A percentile compares a stretch with the other conserved stretches of the same genome.
These are phyloP conservation scores for Periconia sp. DNA, from an alignment of 2,329 filamentous ascomycete species.

Conservation along the genomic window DNA sequence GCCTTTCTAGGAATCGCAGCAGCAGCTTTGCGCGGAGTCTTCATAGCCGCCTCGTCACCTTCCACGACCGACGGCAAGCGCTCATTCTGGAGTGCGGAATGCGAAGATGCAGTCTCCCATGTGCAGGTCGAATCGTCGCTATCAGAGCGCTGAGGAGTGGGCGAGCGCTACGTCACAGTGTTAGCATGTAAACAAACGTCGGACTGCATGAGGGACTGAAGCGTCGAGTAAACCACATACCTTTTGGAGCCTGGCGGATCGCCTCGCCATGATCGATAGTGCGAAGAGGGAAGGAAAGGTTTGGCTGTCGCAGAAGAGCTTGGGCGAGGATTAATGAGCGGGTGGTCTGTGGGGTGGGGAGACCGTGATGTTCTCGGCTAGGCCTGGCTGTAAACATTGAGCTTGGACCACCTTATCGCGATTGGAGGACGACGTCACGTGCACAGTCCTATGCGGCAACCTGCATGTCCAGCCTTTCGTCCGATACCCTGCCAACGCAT, in stretches of 20 bases:
- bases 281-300: slow-evolving; percentile 11
- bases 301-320: slow-evolving; percentile 7
- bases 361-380: no score
- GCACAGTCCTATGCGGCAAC: no score
- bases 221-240: slow-evolving; percentile 28
- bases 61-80: slow-evolving; percentile 25
- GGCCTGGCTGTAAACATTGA: no score
- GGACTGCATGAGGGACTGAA: slow-evolving; percentile 5
- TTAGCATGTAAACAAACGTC: slow-evolving; percentile 39
- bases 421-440: no score
- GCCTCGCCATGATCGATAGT: slow-evolving; percentile 39
- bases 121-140: slow-evolving; percentile 29
- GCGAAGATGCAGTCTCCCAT: slow-evolving; percentile 35
- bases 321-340: slow-evolving; percentile 21
- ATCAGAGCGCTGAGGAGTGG: slow-evolving; percentile 24
- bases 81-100: slow-evolving; percentile 22
- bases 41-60: slow-evolving; percentile 19
- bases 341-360: slow-evolving; percentile 32
- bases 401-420: no score
- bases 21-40: slow-evolving; percentile 30
- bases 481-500: no score
- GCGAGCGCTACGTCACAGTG: slow-evolving; percentile 31
- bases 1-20: slow-evolving; percentile 3
- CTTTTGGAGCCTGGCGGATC: slow-evolving; percentile 45
- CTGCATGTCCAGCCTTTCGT: no score